Base-by-base conservation (phyloP, 2,329 filamentous ascomycete genomes). In the Didymella lethalis region DNA sequence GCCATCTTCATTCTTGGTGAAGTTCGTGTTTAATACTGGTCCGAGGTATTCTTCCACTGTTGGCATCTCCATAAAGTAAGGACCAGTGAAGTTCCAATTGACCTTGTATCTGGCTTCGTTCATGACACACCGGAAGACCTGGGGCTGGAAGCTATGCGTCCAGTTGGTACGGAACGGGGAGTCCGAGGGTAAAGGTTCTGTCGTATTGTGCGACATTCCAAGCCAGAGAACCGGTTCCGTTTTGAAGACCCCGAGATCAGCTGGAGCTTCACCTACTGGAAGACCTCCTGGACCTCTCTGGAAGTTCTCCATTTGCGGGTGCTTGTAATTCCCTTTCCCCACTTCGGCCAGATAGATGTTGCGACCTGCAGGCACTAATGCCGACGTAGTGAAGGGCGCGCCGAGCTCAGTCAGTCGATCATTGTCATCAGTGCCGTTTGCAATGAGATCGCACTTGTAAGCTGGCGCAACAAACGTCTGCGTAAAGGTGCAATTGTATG, bases 181-280 rank as follows among this genome's bases (percentile, higher is more conserved):
- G 12, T 70, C 63, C 0, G 54, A 8, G 1, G 64, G 43, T 2
- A 73, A 43, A n/a, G 46, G 45, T 18, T 70, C 60, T 0, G 64
- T 70, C 0, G 73, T 72, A 44, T 77, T 72, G 28, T 67, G 54
- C 1, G 72, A 65, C 40, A 72, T 73, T 0, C 75, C 75, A 25
- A 77, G 70, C 75, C 75, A 77, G 1, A 77, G 56, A 3, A 75
- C 62, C 6, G 75, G 74, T 49, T 77, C 75, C 0, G 66, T 56
- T 48, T 74, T 75, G 59, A 77, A 75, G 1, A 67, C 60, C 8
- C 73, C 73, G 2, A 64, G 52, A 26, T 72, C 63, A 23, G 61
- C 59, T n/a, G 72, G 64, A 18, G 62, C 56, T 6, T 59, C 54
- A 10, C 59, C 61, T 6, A 48, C 20, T 6, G 72, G 71, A 26